Conservation (phyloP, 495 filamentous ascomycete species). For the Penicillium cataractarum region DNA sequence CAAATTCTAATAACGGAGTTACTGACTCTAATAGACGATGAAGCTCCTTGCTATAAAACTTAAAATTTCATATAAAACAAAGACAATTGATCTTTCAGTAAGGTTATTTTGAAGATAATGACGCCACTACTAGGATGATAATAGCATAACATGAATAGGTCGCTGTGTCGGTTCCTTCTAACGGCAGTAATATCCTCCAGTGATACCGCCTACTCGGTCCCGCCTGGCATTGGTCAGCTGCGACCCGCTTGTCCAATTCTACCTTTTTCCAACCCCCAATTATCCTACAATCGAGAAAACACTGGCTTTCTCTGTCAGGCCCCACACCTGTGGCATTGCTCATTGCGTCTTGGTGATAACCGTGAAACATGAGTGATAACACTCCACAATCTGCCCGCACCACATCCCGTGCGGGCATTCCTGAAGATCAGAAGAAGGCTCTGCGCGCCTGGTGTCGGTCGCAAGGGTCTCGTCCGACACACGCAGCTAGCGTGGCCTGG, state of each 20-base stretch:
- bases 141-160: too few relatives aligned
- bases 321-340: neutral
- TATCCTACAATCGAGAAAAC: conserved; percentile 8
- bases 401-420: neutral
- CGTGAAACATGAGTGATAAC: neutral
- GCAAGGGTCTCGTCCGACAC: conserved; percentile 11
- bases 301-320: neutral
- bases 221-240: neutral
- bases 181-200: neutral
- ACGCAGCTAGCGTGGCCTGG: conserved; percentile 11
- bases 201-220: neutral
- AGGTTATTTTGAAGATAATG: too few relatives aligned
- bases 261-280: neutral
- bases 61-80: too few relatives aligned
- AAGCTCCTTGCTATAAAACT: too few relatives aligned
- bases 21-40: too few relatives aligned
- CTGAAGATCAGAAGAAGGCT: conserved; percentile 13
- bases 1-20: too few relatives aligned
- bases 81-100: too few relatives aligned
- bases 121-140: too few relatives aligned
- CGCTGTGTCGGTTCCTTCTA: too few relatives aligned
- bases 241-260: neutral
- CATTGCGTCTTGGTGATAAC: neutral
- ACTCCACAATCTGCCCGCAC: neutral
- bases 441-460: conserved; percentile 13